Conservation (phyloP, 192 early-diverging fungal genomes). For the Cladochytrium replicatum region DNA sequence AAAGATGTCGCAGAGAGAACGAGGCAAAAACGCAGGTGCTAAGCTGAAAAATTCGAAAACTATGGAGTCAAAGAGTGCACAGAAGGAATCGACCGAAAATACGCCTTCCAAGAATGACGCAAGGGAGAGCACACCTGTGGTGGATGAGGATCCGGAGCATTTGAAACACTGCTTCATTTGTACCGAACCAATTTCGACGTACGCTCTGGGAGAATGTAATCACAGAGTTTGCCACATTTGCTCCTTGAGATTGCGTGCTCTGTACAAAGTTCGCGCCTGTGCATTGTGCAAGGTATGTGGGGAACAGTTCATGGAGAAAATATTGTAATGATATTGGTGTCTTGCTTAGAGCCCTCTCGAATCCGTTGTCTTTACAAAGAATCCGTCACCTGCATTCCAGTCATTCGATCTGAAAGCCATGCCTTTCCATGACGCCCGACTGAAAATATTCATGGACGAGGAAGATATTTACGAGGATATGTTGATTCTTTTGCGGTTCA, state of each 20-base stretch:
- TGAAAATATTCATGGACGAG: conserved; percentile 67
- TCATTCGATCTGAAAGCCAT: conserved; percentile 33
- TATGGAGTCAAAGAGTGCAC: too few species aligned
- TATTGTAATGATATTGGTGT: too few species aligned
- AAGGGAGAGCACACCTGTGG: too few species aligned
- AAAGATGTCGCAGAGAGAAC: too few species aligned
- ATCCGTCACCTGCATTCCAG: conserved; percentile 36
- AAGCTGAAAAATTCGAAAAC: too few species aligned
- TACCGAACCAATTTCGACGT: conserved; percentile 66
- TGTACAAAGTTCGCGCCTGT: conserved; percentile 80
- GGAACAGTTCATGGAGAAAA: too few species aligned
- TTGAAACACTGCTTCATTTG: conserved; percentile 96
- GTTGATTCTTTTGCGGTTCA: conserved; percentile 64
- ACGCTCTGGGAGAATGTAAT: conserved; percentile 80
- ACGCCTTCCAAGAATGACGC: too few species aligned
- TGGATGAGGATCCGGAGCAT: too few species aligned
- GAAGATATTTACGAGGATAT: conserved; percentile 64
- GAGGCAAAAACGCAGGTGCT: too few species aligned
- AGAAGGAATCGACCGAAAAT: too few species aligned
- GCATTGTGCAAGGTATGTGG: conserved; percentile 77
- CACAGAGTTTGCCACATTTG: conserved; percentile 92
- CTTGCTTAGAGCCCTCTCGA: conserved; percentile 57
- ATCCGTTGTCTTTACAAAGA: conserved; percentile 67
- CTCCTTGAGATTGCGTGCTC: conserved; percentile 75
- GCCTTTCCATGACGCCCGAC: conserved; percentile 51